Evolutionary conservation across 495 filamentous ascomycete genomes (phyloP), one percentile per base, ranked within the genome.

Genomic region (Talaromyces nanjingensis): DNA sequence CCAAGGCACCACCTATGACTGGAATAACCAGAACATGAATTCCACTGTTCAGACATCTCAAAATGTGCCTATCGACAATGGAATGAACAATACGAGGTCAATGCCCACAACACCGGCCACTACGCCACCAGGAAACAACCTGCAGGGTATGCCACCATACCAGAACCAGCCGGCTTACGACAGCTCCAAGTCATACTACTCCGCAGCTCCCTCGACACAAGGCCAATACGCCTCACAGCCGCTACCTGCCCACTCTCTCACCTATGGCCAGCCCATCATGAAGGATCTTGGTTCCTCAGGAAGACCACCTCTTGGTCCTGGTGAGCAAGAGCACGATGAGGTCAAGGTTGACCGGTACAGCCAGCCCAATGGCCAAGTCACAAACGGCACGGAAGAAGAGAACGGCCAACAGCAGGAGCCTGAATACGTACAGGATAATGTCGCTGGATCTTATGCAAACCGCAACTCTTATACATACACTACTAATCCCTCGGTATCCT

Each of bases 51-150:
- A 87, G 63, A 80, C 84, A 64, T 77, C 83, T 58, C 90, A 89
- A 71, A 84, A 89, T 18, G 84, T 97, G 72, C 88, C 91, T 14
- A 92, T 97, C 65, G 94, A 98, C 68, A 93, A 89, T 14, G 83
- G 84, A 57, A 74, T 94, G 68, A 90, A 86, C 75, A 91, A 87
- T 74, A 81, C 89, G 54, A 90, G 92, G 55, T 96, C 93, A 49
- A 90, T 97, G 81, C 94, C 93, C 8, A 92, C 89, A 31, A 97
- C 96, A 6, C 94, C 96, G 65, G 89, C 94, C 9, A 96, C 92
- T 8, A 98, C 94, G 1, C 94, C 94, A 1, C 94, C 94, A 0
- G 93, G 90, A 4, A 86, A 78, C 60, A 81, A 83, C 37, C 77
- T 93, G 65, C 89, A 91, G 63, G 87, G 84, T 65, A 89, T 96